Conservation (phyloP, 805 yeast genomes). For the Metschnikowia lachancei region DNA sequence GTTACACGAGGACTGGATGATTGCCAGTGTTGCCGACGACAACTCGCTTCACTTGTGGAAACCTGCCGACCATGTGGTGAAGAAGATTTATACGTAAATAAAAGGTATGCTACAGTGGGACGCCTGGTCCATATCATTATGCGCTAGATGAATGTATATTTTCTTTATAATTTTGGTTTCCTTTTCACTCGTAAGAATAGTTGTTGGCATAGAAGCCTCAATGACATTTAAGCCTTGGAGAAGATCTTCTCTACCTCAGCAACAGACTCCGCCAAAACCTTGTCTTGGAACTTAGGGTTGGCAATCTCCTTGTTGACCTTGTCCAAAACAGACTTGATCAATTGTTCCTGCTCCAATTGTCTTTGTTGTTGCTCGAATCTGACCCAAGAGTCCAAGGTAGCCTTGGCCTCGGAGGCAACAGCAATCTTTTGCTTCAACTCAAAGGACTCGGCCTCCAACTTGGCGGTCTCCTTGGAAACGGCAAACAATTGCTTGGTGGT, state of each 20-base stretch:
- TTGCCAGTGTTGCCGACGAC: constrained; percentile 79
- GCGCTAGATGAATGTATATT: constrained; percentile 11
- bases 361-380: constrained; percentile 96
- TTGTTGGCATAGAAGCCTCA: background rate
- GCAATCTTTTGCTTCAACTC: constrained; percentile 90
- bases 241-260: constrained; percentile 88
- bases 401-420: constrained; percentile 85
- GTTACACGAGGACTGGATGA: constrained; percentile 61
- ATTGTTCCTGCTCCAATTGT: constrained; percentile 91
- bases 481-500: constrained; percentile 91
- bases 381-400: constrained; percentile 98
- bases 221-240: constrained; percentile 37
- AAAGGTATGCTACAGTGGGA: too few species aligned
- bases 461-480: constrained; percentile 93
- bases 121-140: background rate
- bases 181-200: constrained; percentile 7
- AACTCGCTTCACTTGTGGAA: constrained; percentile 86
- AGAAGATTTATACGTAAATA: background rate
- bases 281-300: constrained; percentile 91
- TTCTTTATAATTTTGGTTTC: constrained; percentile 1
- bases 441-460: constrained; percentile 90
- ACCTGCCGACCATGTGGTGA: constrained; percentile 41
- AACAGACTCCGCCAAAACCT: constrained; percentile 84
- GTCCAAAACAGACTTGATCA: constrained; percentile 79
- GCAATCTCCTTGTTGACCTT: constrained; percentile 82